phyloP scores from a whole-genome alignment of 2,329 filamentous ascomycete genomes.

The Hymenoscyphus repandus region DNA sequence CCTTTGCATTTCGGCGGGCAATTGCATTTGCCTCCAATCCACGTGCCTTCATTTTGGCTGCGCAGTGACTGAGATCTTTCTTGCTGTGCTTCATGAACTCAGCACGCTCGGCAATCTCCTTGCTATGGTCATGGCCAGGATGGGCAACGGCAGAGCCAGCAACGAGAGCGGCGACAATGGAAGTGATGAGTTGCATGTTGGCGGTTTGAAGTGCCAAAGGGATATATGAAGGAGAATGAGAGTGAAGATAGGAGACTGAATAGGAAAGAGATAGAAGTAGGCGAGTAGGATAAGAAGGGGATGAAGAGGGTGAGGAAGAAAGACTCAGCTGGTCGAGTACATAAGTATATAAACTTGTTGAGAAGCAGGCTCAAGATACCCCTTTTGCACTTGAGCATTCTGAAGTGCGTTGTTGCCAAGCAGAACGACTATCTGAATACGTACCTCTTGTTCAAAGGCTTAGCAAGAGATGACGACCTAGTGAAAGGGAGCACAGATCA shows the following conservation, averaged over 20 bases:
- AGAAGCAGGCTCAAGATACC: not conserved
- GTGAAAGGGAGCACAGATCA: not conserved
- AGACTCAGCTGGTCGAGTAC: not conserved
- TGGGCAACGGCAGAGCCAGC: conserved; percentile 29
- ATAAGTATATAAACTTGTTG: not conserved
- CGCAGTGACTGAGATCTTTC: conserved; percentile 35
- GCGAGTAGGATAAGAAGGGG: not conserved
- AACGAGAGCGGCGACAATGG: conserved; percentile 7
- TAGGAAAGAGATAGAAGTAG: not conserved
- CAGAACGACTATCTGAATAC: not conserved
- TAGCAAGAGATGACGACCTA: not conserved
- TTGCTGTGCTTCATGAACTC: conserved; percentile 33
- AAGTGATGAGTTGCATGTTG: conserved; percentile 32
- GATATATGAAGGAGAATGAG: not conserved
- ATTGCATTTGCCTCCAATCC: conserved; percentile 32
- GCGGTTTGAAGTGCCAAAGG: not conserved
- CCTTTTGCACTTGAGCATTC: not conserved
- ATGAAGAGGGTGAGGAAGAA: not conserved
- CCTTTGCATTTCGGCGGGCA: conserved; percentile 32
- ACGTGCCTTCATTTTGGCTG: conserved; percentile 34
- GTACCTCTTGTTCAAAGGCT: not conserved
- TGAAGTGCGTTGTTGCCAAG: not conserved
- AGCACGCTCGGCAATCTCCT: conserved; percentile 33
- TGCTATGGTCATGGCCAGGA: conserved; percentile 34
- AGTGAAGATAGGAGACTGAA: conserved; percentile 5